Percentiles rank a stretch among this genome's conserved stretches.
phyloP scores from a whole-genome alignment of 768 basidiomycete genomes.

The Mycena galericulata region DNA sequence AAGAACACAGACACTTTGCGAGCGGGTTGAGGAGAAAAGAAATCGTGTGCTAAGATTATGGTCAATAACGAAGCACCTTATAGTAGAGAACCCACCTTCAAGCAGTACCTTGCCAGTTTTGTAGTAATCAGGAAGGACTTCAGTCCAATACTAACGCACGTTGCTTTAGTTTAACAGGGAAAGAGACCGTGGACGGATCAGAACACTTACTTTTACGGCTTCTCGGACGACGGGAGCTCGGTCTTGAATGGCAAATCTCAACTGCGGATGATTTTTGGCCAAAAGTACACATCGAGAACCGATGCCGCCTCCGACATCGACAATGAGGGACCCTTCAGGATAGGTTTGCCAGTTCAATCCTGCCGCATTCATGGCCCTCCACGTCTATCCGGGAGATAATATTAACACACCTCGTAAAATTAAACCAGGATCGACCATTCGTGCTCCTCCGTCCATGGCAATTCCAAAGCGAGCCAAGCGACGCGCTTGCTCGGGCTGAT shows the following conservation, averaged over 20 bases:
- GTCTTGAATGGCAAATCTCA: conserved; percentile 6
- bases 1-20: not conserved
- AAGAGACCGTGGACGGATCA: too few species aligned
- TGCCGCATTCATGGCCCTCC: not conserved
- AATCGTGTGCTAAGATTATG: not conserved
- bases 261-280: not conserved
- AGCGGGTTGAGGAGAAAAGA: not conserved
- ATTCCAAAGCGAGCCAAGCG: not conserved
- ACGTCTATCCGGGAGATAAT: too few species aligned
- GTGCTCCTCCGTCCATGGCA: not conserved
- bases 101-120: not conserved
- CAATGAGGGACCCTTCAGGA: not conserved
- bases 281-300: not conserved
- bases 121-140: not conserved
- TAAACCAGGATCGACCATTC: not conserved
- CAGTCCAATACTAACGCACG: not conserved
- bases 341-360: not conserved
- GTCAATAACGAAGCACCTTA: not conserved
- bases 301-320: conserved; percentile 6
- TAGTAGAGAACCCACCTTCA: not conserved
- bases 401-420: not conserved
- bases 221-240: not conserved
- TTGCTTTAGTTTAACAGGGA: not conserved
- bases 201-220: not conserved
- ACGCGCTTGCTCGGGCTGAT: not conserved